Percentiles rank a stretch among this genome's conserved stretches.
Conservation (phyloP, 306 rosid genomes). For the Herpetospermum pedunculosum region DNA sequence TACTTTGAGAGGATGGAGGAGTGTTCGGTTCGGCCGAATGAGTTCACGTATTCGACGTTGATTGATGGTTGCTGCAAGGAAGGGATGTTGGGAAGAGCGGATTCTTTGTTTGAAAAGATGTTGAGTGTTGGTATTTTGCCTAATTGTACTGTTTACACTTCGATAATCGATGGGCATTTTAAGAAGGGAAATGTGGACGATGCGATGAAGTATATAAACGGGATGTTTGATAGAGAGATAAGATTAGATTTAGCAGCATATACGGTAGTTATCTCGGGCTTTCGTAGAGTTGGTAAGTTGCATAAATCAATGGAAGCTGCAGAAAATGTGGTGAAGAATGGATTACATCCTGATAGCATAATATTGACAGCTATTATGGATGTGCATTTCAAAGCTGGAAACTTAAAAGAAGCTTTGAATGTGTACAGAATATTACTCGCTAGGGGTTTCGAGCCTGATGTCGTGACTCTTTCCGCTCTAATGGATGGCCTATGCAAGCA, state of each 20-base stretch:
- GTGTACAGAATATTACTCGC: constrained; percentile 13
- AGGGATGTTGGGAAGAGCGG: constrained; percentile 21
- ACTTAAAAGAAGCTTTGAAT: constrained; percentile 17
- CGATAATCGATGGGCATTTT: constrained; percentile 25
- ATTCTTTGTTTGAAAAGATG: constrained; percentile 22
- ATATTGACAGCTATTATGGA: constrained; percentile 25
- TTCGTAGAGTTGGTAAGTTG: constrained; percentile 17
- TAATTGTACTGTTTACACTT: constrained; percentile 19
- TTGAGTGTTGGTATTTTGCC: constrained; percentile 18
- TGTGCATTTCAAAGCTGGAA: constrained; percentile 22
- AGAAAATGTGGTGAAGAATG: constrained; percentile 13
- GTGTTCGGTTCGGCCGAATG: constrained; percentile 15
- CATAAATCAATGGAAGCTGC: constrained; percentile 16
- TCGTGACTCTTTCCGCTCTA: constrained; percentile 18
- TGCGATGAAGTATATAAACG: constrained; percentile 16
- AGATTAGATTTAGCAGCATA: constrained; percentile 16
- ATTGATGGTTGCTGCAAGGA: constrained; percentile 22
- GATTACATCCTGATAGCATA: constrained; percentile 22
- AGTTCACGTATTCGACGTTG: constrained; percentile 21
- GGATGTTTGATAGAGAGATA: constrained; percentile 14
- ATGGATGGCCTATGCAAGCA: constrained; percentile 25
- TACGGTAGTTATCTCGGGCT: constrained; percentile 24
- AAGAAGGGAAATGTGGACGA: constrained; percentile 17
- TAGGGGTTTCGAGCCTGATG: constrained; percentile 25
- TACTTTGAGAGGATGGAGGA: constrained; percentile 17